phyloP scores from a whole-genome alignment of 768 basidiomycete genomes.

The Lyophyllum decastes region DNA sequence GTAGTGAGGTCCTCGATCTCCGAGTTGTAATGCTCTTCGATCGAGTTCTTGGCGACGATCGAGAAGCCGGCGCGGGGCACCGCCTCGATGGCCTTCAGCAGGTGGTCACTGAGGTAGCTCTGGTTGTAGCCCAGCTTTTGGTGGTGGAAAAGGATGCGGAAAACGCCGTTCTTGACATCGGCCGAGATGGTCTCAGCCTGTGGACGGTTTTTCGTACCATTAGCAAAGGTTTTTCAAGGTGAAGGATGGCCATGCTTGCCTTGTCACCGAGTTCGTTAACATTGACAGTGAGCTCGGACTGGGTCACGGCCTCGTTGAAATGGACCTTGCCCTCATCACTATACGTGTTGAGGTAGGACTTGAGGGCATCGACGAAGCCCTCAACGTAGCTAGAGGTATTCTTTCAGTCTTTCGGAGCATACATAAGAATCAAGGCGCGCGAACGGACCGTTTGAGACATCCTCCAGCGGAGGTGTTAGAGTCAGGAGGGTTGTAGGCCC shows the following conservation, averaged over 20 bases:
- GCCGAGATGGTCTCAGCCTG: slow-evolving; percentile 32
- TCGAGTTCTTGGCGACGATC: slow-evolving; percentile 36
- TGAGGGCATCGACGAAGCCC: slow-evolving; percentile 33
- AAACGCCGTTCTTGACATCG: slow-evolving; percentile 40
- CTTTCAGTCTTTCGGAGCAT: neutral
- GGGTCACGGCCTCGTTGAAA: slow-evolving; percentile 38
- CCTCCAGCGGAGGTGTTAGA: slow-evolving; percentile 24
- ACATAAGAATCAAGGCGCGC: neutral
- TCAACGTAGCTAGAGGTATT: slow-evolving; percentile 32
- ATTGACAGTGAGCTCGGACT: slow-evolving; percentile 32
- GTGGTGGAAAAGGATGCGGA: slow-evolving; percentile 38
- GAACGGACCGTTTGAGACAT: slow-evolving; percentile 24
- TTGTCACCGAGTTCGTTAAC: slow-evolving; percentile 33
- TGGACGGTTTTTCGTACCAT: neutral
- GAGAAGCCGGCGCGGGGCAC: slow-evolving; percentile 32
- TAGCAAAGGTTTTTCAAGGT: neutral
- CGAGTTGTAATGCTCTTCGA: slow-evolving; percentile 31
- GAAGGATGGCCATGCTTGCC: slow-evolving; percentile 10
- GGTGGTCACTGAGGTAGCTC: slow-evolving; percentile 21
- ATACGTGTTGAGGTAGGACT: slow-evolving; percentile 29
- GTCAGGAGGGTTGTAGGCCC: slow-evolving; percentile 30
- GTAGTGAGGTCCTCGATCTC: slow-evolving; percentile 29
- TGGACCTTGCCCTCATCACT: slow-evolving; percentile 36
- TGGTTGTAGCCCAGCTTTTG: slow-evolving; percentile 35
- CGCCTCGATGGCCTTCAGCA: slow-evolving; percentile 33